These are phyloP conservation scores for Telfairia occidentalis DNA, from an alignment of 331 rosid species.

Conservation along the genomic window DNA sequence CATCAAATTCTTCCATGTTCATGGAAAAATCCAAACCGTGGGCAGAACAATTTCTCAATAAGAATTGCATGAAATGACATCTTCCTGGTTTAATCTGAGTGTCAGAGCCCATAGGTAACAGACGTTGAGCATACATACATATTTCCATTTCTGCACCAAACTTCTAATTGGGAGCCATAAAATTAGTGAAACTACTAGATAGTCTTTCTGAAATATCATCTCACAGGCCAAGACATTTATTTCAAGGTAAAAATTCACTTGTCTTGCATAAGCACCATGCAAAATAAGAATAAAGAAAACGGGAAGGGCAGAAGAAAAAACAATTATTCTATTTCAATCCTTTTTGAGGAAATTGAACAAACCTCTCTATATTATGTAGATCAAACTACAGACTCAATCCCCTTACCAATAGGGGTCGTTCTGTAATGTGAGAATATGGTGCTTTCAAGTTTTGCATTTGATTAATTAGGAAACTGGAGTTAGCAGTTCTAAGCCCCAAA, in stretches of 20 bases:
- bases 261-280: neutral
- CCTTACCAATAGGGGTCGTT: neutral
- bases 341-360: neutral
- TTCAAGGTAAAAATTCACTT: neutral
- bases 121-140: neutral
- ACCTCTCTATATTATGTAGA: neutral
- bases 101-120: neutral
- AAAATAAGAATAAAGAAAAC: neutral
- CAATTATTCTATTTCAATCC: neutral
- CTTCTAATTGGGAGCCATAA: neutral
- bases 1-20: neutral
- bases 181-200: neutral
- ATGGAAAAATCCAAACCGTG: neutral
- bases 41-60: neutral
- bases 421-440: neutral
- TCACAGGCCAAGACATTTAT: neutral
- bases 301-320: neutral
- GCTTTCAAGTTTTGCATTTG: neutral
- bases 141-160: slow-evolving; percentile 4
- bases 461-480: neutral
- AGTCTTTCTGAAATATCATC: neutral
- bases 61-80: neutral
- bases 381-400: neutral
- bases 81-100: neutral
- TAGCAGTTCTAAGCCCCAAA: neutral